These are phyloP conservation scores for Penicillium turbatum DNA, from an alignment of 495 filamentous ascomycete species.

Conservation along the genomic window DNA sequence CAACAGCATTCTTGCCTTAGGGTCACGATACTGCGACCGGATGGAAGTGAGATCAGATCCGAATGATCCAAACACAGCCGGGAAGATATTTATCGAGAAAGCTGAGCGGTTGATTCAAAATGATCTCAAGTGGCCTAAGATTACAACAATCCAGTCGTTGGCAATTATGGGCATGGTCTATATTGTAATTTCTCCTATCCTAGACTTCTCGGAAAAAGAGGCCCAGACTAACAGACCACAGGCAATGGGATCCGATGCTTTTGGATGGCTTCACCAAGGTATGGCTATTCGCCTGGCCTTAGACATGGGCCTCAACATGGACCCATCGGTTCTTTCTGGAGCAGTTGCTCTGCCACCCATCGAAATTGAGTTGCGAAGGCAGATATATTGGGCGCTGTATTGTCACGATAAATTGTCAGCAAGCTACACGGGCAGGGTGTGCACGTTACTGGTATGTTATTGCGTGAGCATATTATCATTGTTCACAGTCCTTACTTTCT, in stretches of 20 bases:
- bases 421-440: slow-evolving; percentile 30
- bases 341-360: slow-evolving; percentile 17
- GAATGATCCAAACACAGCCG: slow-evolving; percentile 57
- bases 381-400: slow-evolving; percentile 32
- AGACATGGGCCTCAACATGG: slow-evolving; percentile 32
- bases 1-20: slow-evolving; percentile 68
- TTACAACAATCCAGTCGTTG: slow-evolving; percentile 77
- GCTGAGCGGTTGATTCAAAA: slow-evolving; percentile 54
- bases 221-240: background rate
- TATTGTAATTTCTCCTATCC: slow-evolving; percentile 15
- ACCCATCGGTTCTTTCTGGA: slow-evolving; percentile 21
- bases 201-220: background rate
- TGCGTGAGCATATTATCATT: too few relatives aligned
- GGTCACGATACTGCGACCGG: slow-evolving; percentile 69
- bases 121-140: slow-evolving; percentile 50
- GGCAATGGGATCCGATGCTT: slow-evolving; percentile 28
- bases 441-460: slow-evolving; percentile 26
- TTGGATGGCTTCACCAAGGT: slow-evolving; percentile 29
- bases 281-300: slow-evolving; percentile 27
- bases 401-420: slow-evolving; percentile 31
- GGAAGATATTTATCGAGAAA: slow-evolving; percentile 69
- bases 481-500: too few relatives aligned
- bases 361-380: slow-evolving; percentile 29
- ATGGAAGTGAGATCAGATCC: slow-evolving; percentile 57
- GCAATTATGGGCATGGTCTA: slow-evolving; percentile 57